Evolutionary conservation across 148 eudicot species (phyloP).

Genomic region (Rhododendron griersonianum): DNA sequence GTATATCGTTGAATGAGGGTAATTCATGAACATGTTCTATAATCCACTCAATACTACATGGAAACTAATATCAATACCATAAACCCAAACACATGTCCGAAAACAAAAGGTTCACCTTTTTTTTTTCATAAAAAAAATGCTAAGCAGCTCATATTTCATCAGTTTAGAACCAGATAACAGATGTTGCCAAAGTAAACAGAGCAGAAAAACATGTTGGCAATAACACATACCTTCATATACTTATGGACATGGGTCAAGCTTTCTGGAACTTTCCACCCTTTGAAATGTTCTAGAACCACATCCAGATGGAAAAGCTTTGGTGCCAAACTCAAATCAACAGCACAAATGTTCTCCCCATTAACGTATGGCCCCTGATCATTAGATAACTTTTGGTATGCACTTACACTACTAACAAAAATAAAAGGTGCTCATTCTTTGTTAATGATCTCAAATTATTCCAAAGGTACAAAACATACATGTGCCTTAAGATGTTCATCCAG

Average conservation of each 20-base stretch:
- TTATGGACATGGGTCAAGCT: slow-evolving; percentile 46
- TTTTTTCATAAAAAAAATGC: background rate
- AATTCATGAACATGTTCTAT: background rate
- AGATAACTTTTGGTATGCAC: background rate
- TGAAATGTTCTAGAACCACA: slow-evolving; percentile 80
- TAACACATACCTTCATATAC: slow-evolving; percentile 44
- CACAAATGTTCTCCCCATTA: slow-evolving; percentile 62
- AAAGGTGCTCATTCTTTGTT: background rate
- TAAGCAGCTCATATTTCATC: background rate
- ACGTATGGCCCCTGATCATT: slow-evolving; percentile 39
- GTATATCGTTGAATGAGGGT: background rate
- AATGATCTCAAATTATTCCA: background rate
- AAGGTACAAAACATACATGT: slow-evolving; percentile 41
- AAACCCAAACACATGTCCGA: background rate
- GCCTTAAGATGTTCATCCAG: slow-evolving; percentile 77
- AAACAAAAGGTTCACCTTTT: background rate
- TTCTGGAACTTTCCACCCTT: slow-evolving; percentile 70
- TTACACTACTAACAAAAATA: background rate
- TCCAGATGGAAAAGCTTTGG: slow-evolving; percentile 82
- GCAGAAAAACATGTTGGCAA: background rate
- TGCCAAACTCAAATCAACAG: slow-evolving; percentile 87
- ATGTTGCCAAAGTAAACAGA: background rate
- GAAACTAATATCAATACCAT: background rate
- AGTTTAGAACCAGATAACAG: background rate
- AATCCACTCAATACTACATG: background rate